Conservation (phyloP, 2,329 filamentous ascomycete species). For the Alternaria dauci region DNA sequence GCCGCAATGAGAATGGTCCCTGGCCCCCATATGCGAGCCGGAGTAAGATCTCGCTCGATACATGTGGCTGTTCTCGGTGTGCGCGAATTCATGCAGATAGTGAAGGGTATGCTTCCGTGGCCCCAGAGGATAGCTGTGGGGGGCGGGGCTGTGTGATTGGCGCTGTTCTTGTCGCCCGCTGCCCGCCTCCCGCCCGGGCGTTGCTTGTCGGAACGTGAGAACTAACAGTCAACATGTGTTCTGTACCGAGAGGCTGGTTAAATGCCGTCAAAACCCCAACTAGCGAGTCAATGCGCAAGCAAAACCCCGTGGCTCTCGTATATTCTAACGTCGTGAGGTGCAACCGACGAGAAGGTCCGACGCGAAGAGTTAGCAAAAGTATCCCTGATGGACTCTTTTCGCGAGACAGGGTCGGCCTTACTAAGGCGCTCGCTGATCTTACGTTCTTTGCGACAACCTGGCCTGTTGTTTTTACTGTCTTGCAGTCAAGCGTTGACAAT, state of each 20-base stretch:
- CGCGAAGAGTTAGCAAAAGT: background rate
- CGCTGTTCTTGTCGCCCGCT: background rate
- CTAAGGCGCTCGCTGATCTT: background rate
- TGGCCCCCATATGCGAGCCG: background rate
- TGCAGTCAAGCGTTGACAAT: background rate
- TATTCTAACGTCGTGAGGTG: background rate
- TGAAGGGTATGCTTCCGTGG: background rate
- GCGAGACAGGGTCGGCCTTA: background rate
- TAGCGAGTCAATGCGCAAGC: no score
- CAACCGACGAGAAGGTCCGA: background rate
- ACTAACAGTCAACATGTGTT: background rate
- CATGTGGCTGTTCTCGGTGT: background rate
- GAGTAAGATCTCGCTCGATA: background rate
- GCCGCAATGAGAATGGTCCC: background rate
- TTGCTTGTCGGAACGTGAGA: conserved; percentile 1
- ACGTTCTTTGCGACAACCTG: background rate
- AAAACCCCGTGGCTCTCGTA: background rate
- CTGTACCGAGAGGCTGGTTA: background rate
- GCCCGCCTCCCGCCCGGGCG: background rate
- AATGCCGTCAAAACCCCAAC: background rate
- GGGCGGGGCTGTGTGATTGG: conserved; percentile 1
- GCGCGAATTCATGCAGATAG: background rate
- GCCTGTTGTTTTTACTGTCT: background rate
- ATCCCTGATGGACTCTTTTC: background rate
- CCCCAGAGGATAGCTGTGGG: conserved; percentile 1